Evolutionary conservation across 2,329 filamentous ascomycete species (phyloP), one percentile per base, ranked within the genome.

Genomic region (Teratosphaeria epicoccoides): DNA sequence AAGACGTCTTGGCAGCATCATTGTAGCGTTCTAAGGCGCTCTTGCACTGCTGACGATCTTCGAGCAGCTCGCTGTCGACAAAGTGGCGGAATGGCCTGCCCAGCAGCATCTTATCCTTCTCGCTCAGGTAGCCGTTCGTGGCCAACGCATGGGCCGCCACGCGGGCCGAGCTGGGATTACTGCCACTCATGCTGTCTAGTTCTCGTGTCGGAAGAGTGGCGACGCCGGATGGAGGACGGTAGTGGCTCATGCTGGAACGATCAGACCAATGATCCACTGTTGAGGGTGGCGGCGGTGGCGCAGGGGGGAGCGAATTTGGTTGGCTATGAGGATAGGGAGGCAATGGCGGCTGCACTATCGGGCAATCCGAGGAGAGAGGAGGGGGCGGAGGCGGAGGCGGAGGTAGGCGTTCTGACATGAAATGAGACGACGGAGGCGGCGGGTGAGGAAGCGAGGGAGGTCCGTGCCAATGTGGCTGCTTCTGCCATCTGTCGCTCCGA

Each of bases 61-160:
- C 77, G 12, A 87, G 78, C 4, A 98, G 77, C 61, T 88, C 84
- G 54, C 82, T 79, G 44, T 69, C 66, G 64, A 88, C 83, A 57
- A 85, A 90, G 6, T 87, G 87, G 55, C 83, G 83, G 69, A 88
- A 97, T n/a, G 81, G 78, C 40, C 86, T 78, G 11, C 87, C 87
- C 26, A 77, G 76, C 14, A 95, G 73, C 91, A 97, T 97, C 66
- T 93, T 88, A 54, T 94, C 86, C 69, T 93, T 93, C 65, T 95
- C 88, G 1, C 83, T 49, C 52, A 54, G 45, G 52, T 50, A 60
- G 52, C 46, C 61, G 60, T 11, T 60, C 59, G 47, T 62, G 61
- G 24, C 48, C 61, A 60, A 51, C 58, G 54, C 73, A 70, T 52
- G 52, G 45, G 48, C 52, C 26, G 45, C 46, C 76, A 73, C 63